Conservation (phyloP, 169 alveolate species). For the Cryptosporidium sp. region DNA sequence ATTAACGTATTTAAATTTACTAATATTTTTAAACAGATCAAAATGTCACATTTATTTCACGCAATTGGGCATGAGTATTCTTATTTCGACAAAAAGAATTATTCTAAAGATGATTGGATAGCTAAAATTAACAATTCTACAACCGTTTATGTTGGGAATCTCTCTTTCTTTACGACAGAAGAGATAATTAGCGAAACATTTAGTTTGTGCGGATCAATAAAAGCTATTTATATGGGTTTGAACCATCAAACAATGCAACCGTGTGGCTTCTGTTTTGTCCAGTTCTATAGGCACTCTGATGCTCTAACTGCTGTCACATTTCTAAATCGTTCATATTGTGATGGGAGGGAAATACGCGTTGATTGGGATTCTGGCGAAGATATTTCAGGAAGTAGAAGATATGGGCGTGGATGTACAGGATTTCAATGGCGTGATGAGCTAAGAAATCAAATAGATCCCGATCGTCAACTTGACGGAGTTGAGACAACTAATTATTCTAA, state of each 20-base stretch:
- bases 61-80: constrained; percentile 56
- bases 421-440: constrained; percentile 76
- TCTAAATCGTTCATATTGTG: constrained; percentile 77
- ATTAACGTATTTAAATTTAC: not conserved
- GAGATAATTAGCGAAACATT: constrained; percentile 88
- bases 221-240: constrained; percentile 91
- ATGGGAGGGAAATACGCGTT: constrained; percentile 82
- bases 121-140: constrained; percentile 84
- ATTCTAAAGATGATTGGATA: constrained; percentile 82
- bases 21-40: not conserved
- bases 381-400: constrained; percentile 78
- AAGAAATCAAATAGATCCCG: constrained; percentile 48
- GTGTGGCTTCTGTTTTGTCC: constrained; percentile 94
- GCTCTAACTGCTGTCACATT: constrained; percentile 82
- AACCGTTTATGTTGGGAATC: constrained; percentile 93
- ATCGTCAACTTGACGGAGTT: constrained; percentile 3
- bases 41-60: constrained; percentile 65
- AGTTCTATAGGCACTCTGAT: constrained; percentile 85
- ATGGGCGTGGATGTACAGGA: constrained; percentile 78
- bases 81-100: constrained; percentile 61
- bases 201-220: constrained; percentile 88
- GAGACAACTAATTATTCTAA: not conserved
- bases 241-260: constrained; percentile 87
- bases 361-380: constrained; percentile 82
- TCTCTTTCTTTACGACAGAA: constrained; percentile 90